A percentile compares a stretch with the other conserved stretches of the same genome.
phyloP scores from a whole-genome alignment of 73 alveolate genomes.

The Paraurostyla sp. region DNA sequence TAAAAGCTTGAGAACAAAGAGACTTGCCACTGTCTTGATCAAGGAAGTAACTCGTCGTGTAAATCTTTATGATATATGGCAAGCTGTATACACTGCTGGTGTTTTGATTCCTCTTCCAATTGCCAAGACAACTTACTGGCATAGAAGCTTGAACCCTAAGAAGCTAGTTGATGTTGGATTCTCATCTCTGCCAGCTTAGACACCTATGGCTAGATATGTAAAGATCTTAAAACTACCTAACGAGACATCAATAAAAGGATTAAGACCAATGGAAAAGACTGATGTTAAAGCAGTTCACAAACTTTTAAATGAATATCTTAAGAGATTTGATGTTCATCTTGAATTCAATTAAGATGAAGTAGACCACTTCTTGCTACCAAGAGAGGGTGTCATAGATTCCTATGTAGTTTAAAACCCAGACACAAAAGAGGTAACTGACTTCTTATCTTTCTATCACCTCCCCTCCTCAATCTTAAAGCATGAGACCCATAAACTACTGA shows the following conservation, averaged over 20 bases:
- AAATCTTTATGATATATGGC: constrained; percentile 95
- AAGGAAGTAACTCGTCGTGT: constrained; percentile 99
- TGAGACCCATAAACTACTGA: constrained; percentile 82
- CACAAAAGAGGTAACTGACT: constrained; percentile 94
- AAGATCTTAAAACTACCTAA: constrained; percentile 90
- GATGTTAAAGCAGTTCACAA: constrained; percentile 87
- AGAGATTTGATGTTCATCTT: constrained; percentile 78
- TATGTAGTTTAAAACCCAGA: constrained; percentile 95
- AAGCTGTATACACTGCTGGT: constrained; percentile 98
- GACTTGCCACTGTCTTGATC: constrained; percentile 97
- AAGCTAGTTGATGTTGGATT: constrained; percentile 96
- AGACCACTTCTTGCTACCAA: constrained; percentile 88
- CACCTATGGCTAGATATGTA: constrained; percentile 89
- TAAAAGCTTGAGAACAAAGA: constrained; percentile 94
- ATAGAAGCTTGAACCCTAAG: constrained; percentile 97
- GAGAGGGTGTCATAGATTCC: constrained; percentile 88
- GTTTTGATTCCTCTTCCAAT: constrained; percentile 93
- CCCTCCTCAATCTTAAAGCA: constrained; percentile 93
- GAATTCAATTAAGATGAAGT: constrained; percentile 86
- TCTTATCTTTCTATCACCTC: constrained; percentile 94
- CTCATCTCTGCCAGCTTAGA: constrained; percentile 82
- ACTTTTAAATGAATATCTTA: constrained; percentile 79
- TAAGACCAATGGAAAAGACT: constrained; percentile 92
- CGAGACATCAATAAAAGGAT: constrained; percentile 84
- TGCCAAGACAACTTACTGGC: constrained; percentile 92